A percentile compares a stretch with the other conserved stretches of the same genome.
Conservation (phyloP, 1,284 basidiomycete species). For the Marasmius sp. region DNA sequence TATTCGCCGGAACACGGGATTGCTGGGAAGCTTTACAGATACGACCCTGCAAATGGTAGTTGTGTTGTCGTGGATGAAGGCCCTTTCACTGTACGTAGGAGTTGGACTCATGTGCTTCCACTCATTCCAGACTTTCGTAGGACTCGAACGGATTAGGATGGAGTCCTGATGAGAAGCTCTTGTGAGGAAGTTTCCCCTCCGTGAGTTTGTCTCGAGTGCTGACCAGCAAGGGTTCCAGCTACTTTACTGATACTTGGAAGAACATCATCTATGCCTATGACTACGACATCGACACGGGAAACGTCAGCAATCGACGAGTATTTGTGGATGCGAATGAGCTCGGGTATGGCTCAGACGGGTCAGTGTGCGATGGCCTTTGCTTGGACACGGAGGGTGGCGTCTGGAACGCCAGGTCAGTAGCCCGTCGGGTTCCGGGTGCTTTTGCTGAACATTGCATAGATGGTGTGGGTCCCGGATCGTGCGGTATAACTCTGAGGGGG, state of each 20-base stretch:
- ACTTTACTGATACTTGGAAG: constrained; percentile 64
- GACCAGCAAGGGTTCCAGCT: constrained; percentile 36
- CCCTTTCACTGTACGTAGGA: constrained; percentile 57
- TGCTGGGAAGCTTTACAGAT: constrained; percentile 59
- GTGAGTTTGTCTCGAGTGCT: not conserved
- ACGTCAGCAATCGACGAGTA: constrained; percentile 52
- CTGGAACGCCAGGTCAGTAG: constrained; percentile 68
- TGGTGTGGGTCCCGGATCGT: constrained; percentile 65
- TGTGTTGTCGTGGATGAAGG: constrained; percentile 58
- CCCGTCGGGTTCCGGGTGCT: constrained; percentile 4
- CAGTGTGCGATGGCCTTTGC: constrained; percentile 62
- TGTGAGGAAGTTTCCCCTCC: constrained; percentile 36
- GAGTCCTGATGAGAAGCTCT: constrained; percentile 58
- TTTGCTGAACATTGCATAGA: constrained; percentile 29
- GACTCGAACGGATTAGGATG: constrained; percentile 67
- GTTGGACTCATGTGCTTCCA: constrained; percentile 6
- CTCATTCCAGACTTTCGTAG: constrained; percentile 28
- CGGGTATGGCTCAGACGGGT: constrained; percentile 48
- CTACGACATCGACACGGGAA: constrained; percentile 47
- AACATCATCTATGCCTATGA: constrained; percentile 71
- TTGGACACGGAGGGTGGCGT: constrained; percentile 62
- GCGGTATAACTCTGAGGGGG: constrained; percentile 51
- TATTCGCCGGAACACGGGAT: constrained; percentile 48
- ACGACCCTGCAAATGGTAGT: constrained; percentile 47
- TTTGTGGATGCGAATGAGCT: constrained; percentile 56